Percentiles rank a stretch among this genome's conserved stretches.
Evolutionary conservation across 306 rosid species (phyloP).

Genomic region (Quercus agrifolia): DNA sequence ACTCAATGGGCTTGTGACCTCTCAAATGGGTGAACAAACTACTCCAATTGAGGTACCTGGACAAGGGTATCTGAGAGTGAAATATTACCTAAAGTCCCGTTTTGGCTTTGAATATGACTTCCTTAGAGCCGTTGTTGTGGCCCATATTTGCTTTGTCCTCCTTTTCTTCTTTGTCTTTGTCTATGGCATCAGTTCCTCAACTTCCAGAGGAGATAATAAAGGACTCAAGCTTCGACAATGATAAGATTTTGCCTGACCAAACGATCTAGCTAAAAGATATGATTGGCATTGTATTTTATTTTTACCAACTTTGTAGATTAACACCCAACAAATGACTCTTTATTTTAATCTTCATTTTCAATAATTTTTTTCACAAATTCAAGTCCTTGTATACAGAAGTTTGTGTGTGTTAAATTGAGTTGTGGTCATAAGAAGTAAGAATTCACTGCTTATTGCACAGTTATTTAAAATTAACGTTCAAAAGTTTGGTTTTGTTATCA

Average conservation of each 20-base stretch:
- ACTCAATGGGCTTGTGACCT: constrained; percentile 42
- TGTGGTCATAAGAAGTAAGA: too few relatives aligned
- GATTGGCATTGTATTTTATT: neutral
- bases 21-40: constrained; percentile 47
- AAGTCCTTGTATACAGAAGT: neutral
- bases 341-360: neutral
- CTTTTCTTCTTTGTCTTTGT: constrained; percentile 46
- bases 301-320: neutral
- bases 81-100: constrained; percentile 24
- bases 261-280: neutral
- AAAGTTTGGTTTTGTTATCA: too few relatives aligned
- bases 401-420: neutral
- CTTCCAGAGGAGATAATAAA: constrained; percentile 42
- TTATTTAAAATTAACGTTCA: too few relatives aligned
- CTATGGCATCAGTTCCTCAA: constrained; percentile 43
- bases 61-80: constrained; percentile 14
- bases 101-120: constrained; percentile 41
- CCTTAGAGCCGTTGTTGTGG: constrained; percentile 39
- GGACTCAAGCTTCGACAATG: neutral
- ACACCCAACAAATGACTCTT: neutral
- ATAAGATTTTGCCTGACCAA: neutral
- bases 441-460: too few relatives aligned
- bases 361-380: neutral
- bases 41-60: constrained; percentile 32
- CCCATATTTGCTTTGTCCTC: constrained; percentile 33